Evolutionary conservation across 1,284 basidiomycete genomes (phyloP), one percentile per base, ranked within the genome.

Genomic region (Lignosus rhinocerotis): DNA sequence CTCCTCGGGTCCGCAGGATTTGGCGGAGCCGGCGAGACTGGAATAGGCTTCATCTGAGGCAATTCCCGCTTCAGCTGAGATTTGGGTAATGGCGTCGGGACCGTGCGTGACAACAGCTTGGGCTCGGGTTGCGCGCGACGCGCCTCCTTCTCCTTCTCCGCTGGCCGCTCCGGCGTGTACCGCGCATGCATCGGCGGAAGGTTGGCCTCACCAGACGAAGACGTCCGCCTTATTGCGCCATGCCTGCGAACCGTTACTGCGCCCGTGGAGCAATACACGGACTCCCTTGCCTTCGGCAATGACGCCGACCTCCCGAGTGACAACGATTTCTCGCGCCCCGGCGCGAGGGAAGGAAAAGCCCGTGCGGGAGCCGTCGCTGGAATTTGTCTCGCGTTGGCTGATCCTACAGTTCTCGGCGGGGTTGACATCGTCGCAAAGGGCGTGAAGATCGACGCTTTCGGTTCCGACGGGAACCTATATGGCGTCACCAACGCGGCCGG

Each of bases 241-340:
- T 61, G 55, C 12, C 59, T 38, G 12, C 52, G 55, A 0, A 61
- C 59, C 33, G 59, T 61, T 16, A 56, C 51, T 1, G 48, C 53
- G 6, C 45, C 39, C 34, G 52, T 36, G 10, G 34, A 31, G 50
- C 32, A 42, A 36, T 44, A 54, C 30, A 51, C 53, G 11, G 48
- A 51, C 36, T 50, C 32, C 30, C 30, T 10, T 31, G 21, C 14
- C 44, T 12, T 10, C 33, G 31, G 38, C 14, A 12, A 43, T 17
- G 8, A n/a, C 44, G 41, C 33, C 17, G 25, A 32, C 21, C 57
- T 33, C 31, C 41, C 47, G 19, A 9, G 38, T 4, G 34, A 44
- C 19, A 25, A 46, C 25, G 52, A 16, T 17, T 31, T 47, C 17
- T 16, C 36, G 2, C 19, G 17, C 34, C 14, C 34, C 7, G n/a